Percentiles rank a stretch among this genome's conserved stretches.
These are phyloP conservation scores for Taphrina wiesneri DNA, from an alignment of 1,139 yeast species.

Conservation along the genomic window DNA sequence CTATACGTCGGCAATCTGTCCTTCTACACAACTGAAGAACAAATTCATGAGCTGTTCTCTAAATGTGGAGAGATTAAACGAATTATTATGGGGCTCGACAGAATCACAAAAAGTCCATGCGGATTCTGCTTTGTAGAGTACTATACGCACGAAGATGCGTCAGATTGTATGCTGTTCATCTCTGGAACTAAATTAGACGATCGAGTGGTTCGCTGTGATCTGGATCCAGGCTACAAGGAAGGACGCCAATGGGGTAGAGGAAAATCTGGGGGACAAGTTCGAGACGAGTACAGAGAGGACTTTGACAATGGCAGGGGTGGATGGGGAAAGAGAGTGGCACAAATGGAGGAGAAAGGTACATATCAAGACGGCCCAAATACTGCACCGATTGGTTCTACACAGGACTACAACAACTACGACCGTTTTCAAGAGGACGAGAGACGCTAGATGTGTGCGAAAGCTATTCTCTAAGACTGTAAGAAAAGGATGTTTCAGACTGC, in stretches of 20 bases:
- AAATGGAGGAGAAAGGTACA: constrained; percentile 31
- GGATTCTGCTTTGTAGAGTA: constrained; percentile 92
- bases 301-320: constrained; percentile 63
- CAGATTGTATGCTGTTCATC: constrained; percentile 76
- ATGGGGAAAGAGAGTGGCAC: constrained; percentile 45
- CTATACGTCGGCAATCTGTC: constrained; percentile 78
- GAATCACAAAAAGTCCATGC: constrained; percentile 86
- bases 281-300: constrained; percentile 59
- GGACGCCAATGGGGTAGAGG: constrained; percentile 97
- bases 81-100: constrained; percentile 90
- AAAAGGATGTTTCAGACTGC: no score
- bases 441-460: background rate
- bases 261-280: constrained; percentile 79
- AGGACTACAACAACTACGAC: constrained; percentile 22
- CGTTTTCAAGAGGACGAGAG: constrained; percentile 20
- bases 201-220: constrained; percentile 72
- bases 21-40: constrained; percentile 90
- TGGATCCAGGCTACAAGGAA: constrained; percentile 92
- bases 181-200: constrained; percentile 82
- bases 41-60: constrained; percentile 78
- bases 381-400: constrained; percentile 26
- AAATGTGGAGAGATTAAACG: constrained; percentile 74
- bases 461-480: background rate
- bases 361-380: constrained; percentile 26
- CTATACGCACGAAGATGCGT: constrained; percentile 64